phyloP scores from a whole-genome alignment of 495 filamentous ascomycete species.

The Penicillium flavigenum region DNA sequence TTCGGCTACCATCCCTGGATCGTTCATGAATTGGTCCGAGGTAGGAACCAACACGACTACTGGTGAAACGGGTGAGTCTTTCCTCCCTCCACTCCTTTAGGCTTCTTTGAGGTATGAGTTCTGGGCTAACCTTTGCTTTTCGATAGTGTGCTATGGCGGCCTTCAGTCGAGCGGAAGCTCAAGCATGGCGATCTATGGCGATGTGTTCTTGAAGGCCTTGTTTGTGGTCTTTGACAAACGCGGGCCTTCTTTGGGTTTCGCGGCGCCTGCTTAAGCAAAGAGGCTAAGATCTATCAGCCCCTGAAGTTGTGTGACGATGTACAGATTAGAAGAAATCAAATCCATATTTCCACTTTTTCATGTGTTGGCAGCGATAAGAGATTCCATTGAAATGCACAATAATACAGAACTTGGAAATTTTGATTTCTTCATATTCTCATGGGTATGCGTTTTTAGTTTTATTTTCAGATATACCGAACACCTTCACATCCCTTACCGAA shows the following conservation, averaged over 20 bases:
- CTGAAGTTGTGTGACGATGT: neutral
- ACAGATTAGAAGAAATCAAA: slow-evolving; percentile 6
- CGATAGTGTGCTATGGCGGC: slow-evolving; percentile 67
- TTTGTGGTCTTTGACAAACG: slow-evolving; percentile 73
- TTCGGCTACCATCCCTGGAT: slow-evolving; percentile 64
- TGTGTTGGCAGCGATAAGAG: neutral
- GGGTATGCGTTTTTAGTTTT: slow-evolving; percentile 30
- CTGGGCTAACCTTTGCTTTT: slow-evolving; percentile 30
- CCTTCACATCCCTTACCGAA: slow-evolving; percentile 47
- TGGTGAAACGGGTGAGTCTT: slow-evolving; percentile 38
- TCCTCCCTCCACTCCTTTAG: neutral
- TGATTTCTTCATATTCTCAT: slow-evolving; percentile 32
- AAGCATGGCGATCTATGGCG: slow-evolving; percentile 70
- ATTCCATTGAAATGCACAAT: slow-evolving; percentile 2
- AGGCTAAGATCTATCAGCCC: neutral
- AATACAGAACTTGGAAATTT: slow-evolving; percentile 12
- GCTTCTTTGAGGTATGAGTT: slow-evolving; percentile 40
- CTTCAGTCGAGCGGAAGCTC: slow-evolving; percentile 61
- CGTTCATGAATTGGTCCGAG: slow-evolving; percentile 63
- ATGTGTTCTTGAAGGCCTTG: slow-evolving; percentile 75
- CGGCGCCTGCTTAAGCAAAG: slow-evolving; percentile 18
- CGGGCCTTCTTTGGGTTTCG: slow-evolving; percentile 46
- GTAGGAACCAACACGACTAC: slow-evolving; percentile 49
- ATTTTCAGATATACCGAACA: slow-evolving; percentile 18
- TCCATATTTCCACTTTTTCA: neutral